Conservation (phyloP, 108 stramenopile genomes). For the Skeletonema potamos region DNA sequence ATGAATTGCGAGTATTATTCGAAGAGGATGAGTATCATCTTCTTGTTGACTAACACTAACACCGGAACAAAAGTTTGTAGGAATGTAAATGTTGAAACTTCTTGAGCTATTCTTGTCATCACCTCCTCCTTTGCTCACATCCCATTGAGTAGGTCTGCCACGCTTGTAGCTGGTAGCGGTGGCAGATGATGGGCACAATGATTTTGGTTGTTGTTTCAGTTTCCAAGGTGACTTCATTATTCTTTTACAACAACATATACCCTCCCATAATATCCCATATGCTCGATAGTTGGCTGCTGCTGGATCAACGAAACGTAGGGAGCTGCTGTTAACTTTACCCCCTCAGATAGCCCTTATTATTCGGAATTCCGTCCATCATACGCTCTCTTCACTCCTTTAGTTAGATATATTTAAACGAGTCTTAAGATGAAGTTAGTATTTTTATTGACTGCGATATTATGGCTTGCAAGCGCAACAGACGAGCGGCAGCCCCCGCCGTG, state of each 20-base stretch:
- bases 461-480: background rate
- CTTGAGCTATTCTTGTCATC: background rate
- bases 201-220: background rate
- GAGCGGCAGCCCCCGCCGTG: background rate
- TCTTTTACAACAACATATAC: no score
- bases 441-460: background rate
- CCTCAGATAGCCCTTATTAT: no score
- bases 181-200: slow-evolving; percentile 5
- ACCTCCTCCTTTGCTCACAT: background rate
- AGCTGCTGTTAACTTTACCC: no score
- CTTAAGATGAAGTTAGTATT: no score
- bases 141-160: slow-evolving; percentile 1
- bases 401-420: no score
- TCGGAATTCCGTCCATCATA: no score
- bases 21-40: background rate
- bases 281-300: no score
- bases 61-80: slow-evolving; percentile 3
- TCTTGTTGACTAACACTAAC: background rate
- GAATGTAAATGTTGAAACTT: slow-evolving; percentile 21
- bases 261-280: no score
- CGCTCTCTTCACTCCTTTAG: no score
- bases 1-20: slow-evolving; percentile 29
- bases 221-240: background rate
- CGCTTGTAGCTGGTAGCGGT: background rate
- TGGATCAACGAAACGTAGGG: no score